These are phyloP conservation scores for Blastobotrys niveus DNA, from an alignment of 1,139 yeast genomes.

Conservation along the genomic window DNA sequence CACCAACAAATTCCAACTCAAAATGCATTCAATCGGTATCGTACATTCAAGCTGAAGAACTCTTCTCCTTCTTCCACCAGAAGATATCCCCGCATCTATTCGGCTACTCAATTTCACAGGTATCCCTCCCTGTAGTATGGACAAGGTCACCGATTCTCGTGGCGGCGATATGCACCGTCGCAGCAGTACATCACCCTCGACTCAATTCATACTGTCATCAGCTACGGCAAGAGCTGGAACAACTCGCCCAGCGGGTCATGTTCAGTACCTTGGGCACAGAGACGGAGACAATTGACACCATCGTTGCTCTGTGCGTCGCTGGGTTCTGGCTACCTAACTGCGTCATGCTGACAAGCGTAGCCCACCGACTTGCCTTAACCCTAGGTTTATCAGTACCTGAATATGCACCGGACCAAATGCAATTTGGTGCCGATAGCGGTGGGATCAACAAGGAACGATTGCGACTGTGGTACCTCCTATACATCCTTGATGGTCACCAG, in stretches of 20 bases:
- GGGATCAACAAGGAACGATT: conserved; percentile 40
- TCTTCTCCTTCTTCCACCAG: conserved; percentile 49
- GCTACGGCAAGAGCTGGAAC: conserved; percentile 43
- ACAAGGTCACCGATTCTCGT: conserved; percentile 52
- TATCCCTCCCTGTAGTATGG: conserved; percentile 51
- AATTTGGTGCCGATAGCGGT: conserved; percentile 5
- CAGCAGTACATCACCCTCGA: conserved; percentile 56
- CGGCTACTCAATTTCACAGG: conserved; percentile 55
- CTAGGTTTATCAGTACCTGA: conserved; percentile 41
- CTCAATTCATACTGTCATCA: conserved; percentile 38
- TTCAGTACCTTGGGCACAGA: conserved; percentile 43
- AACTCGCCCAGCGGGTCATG: conserved; percentile 44
- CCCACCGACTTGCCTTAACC: conserved; percentile 57
- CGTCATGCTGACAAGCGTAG: conserved; percentile 62
- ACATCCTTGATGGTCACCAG: conserved; percentile 65
- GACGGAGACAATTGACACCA: conserved; percentile 52
- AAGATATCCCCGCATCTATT: conserved; percentile 60
- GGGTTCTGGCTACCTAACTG: conserved; percentile 66
- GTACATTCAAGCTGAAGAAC: conserved; percentile 50
- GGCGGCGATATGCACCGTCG: conserved; percentile 57
- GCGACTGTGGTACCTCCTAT: conserved; percentile 63
- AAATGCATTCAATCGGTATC: too few relatives aligned
- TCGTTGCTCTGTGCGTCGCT: conserved; percentile 58
- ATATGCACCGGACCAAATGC: conserved; percentile 6
- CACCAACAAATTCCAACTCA: too few relatives aligned